Base-by-base conservation (phyloP, 345 rosid genomes). In the Gossypium stocksii region DNA sequence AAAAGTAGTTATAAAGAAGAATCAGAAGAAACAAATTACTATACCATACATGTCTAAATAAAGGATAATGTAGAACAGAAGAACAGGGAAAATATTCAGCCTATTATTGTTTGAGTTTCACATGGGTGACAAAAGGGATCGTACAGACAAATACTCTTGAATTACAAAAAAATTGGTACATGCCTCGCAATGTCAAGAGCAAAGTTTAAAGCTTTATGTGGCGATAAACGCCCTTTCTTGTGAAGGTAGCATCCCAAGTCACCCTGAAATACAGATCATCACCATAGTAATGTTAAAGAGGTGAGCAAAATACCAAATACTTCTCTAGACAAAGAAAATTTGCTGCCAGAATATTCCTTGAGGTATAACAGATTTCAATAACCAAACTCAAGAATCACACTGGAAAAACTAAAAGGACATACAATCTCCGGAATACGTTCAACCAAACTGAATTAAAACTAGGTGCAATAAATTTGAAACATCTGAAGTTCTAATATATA, bases 121-220 rank as follows among this genome's bases (percentile, higher is more conserved):
- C 25, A 54, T 43, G 25, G 41, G 7, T 52, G 5, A 23, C 61
- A 49, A 34, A 70, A 74, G 60, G 23, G 48, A 61, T 56, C 34
- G 65, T 48, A 56, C 19, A 71, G 61, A 76, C 60, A 49, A 54
- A 7, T 11, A 5, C 14, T 45, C 29, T 72, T 54, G 12, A 48
- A 59, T 69, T 3, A 29, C 3, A 25, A 44, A 51, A 54, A 83
- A 76, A 75, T 45, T 60, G 57, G 66, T 15, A 80, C 87, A 63
- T 84, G 84, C 98, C 99, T 91, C 66, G 99, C 98, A 77, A 95
- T 84, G 71, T 95, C 98, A 64, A 86, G 94, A 77, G 97, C 87
- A 83, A 90, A 91, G 86, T 91, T 84, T 76, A 93, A 69, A 76
- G 81, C 84, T 88, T 90, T 95, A 52, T 95, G 82, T 38, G 85